Base-by-base conservation (phyloP, 352 stramenopile species). In the Phytophthora uliginosa region DNA sequence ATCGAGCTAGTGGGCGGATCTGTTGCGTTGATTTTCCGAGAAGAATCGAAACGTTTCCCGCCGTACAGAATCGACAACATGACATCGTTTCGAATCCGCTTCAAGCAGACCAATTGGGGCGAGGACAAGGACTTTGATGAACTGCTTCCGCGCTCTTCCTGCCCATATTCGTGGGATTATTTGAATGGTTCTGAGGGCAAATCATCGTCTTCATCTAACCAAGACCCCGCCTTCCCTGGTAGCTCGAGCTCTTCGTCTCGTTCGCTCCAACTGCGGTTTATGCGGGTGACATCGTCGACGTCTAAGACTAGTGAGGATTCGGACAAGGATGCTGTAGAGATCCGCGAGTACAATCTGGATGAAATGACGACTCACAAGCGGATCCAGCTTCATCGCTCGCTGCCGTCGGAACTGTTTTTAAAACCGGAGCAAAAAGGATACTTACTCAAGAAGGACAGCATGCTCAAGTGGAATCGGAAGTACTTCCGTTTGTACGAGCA, bases 41-140 rank as follows among this genome's bases (percentile, higher is more conserved):
- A 95, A 77, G 90, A 97, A 70, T 97, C 87, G 18, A 90, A 82
- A 47, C 85, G 89, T 4, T 98, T 95, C 58, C 92, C 90, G 22
- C 92, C 91, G 15, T 98, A 98, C 67, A 85, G 92, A 55, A 97
- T 98, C 55, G 91, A 97, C 68, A 98, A 98, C 77, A 95, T 95
- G 83, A 97, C 91, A 24, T 96, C 90, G 18, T 96, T 95, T 71
- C 86, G 89, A 38, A 95, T 98, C 53, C 83, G 93, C 59, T 97
- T 89, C 75, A 94, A 93, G 59, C 91, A 97, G 68, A 79, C 79
- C 22, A 86, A 84, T 42, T 97, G 90, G 90, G 84, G 85, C 22
- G 76, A 79, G 7, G 84, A 90, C 20, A 86, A 82, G 24, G 80
- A 90, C 59, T 97, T 89, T 45, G 92, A 98, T 51, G 84, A 95